phyloP scores from a whole-genome alignment of 305 asterid genomes.

The Fraxinus ornus region DNA sequence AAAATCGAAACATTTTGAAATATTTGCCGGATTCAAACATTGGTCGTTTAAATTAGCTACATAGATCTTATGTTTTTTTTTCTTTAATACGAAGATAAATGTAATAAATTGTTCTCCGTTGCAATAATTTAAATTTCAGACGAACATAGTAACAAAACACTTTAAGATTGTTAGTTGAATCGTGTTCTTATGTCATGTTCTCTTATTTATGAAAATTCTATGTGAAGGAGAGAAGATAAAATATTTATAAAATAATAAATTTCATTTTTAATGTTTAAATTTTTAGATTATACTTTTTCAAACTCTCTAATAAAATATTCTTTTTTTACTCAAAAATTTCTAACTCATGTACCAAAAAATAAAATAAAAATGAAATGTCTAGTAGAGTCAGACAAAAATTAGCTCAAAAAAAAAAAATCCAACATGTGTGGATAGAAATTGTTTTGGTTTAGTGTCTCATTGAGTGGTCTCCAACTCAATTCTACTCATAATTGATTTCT shows the following conservation, averaged over 20 bases:
- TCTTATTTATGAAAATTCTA: no score
- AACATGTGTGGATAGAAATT: conserved; percentile 30
- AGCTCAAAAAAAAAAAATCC: conserved; percentile 25
- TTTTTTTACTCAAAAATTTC: no score
- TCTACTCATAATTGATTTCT: not conserved
- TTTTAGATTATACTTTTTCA: no score
- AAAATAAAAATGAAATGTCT: not conserved
- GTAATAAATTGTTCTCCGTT: not conserved
- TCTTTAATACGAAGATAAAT: not conserved
- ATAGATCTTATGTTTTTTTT: not conserved
- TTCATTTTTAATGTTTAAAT: no score
- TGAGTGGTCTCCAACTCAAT: conserved; percentile 28
- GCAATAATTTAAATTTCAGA: not conserved
- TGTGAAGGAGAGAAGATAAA: no score
- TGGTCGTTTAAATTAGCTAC: not conserved
- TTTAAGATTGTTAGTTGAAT: no score
- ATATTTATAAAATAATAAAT: no score
- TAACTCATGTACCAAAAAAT: no score
- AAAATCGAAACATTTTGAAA: no score
- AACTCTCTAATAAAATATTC: no score
- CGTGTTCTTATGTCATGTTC: no score
- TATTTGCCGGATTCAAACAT: no score
- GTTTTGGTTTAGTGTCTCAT: conserved; percentile 11
- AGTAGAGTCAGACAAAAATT: conserved; percentile 19
- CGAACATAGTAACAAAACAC: not conserved